Base-by-base conservation (phyloP, 208 protist genomes). In the Crithidia brevicula region DNA sequence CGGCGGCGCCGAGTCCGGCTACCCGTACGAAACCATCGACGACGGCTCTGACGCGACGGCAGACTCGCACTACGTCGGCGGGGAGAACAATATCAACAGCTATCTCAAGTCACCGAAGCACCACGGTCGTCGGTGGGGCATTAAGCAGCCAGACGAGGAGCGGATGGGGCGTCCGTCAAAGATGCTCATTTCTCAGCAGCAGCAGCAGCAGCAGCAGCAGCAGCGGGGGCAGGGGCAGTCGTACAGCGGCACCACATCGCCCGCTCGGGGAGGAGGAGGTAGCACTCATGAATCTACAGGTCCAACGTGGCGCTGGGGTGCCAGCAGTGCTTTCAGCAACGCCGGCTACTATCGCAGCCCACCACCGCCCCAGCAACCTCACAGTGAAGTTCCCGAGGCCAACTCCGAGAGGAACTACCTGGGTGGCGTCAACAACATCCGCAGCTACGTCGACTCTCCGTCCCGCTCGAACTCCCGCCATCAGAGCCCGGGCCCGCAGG, bases 61-160 rank as follows among this genome's bases (percentile, higher is more conserved):
- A 8, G 62, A 65, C 10, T 64, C 63, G 57, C 33, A 65, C 47
- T 68, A 66, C 27, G 43, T 73, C n/a, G 72, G 77, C 20, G 77
- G 77, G 1, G 67, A 64, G 43, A 83, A 83, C 59, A 79, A 76
- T 49, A 65, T 83, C 38, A 43, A 72, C 46, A 72, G 56, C 59
- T 79, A 79, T 50, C 28, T 75, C 22, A 67, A 69, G 63, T 30
- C 38, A 3, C 33, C 70, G 45, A 64, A 70, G 54, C n/a, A 16
- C 9, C 47, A 34, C 54, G 10, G 38, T 15, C 47, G 58, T n/a
- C 40, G 5, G n/a, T 61, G 28, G 47, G 40, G 40, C 31, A 65
- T 66, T 45, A 65, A 49, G 45, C 62, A 57, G 38, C 60, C 40
- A 2, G 60, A 62, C 0, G 60, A 53, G 42, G 53, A 62, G 36